Conservation (phyloP, 169 alveolate genomes). For the Neospora caninum region DNA sequence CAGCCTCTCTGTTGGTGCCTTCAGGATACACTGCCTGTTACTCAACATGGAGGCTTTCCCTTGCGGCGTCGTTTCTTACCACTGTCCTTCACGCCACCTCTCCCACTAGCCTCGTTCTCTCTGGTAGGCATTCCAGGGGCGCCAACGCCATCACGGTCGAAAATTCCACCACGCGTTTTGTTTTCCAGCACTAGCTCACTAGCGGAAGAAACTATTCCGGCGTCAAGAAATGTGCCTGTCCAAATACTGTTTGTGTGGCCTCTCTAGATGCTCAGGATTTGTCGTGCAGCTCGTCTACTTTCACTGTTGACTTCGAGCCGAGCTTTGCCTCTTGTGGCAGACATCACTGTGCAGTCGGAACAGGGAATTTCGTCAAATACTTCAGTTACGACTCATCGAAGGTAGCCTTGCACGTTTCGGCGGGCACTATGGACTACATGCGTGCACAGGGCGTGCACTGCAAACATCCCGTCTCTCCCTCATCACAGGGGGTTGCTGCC, state of each 20-base stretch:
- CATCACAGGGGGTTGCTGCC: no score
- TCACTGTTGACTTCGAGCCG: constrained; percentile 17
- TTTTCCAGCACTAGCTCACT: no score
- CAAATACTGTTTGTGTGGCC: not conserved
- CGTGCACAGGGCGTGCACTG: no score
- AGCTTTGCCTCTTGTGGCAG: not conserved
- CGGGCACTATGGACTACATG: no score
- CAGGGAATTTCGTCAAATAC: not conserved
- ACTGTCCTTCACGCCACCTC: not conserved
- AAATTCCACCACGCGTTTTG: no score
- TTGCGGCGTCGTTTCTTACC: not conserved
- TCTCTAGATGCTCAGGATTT: not conserved
- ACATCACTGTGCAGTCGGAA: constrained; percentile 6
- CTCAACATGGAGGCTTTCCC: not conserved
- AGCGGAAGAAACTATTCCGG: no score
- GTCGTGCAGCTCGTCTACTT: not conserved
- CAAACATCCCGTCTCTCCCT: no score
- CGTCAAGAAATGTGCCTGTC: no score
- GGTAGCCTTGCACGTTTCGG: not conserved
- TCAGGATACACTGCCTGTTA: constrained; percentile 11
- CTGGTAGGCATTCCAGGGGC: not conserved
- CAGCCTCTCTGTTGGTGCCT: no score
- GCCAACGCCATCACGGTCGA: no score
- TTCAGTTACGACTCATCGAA: not conserved
- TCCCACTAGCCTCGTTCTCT: not conserved